Evolutionary conservation across 75 land plant species (phyloP).

Genomic region (Sequoiadendron giganteum): DNA sequence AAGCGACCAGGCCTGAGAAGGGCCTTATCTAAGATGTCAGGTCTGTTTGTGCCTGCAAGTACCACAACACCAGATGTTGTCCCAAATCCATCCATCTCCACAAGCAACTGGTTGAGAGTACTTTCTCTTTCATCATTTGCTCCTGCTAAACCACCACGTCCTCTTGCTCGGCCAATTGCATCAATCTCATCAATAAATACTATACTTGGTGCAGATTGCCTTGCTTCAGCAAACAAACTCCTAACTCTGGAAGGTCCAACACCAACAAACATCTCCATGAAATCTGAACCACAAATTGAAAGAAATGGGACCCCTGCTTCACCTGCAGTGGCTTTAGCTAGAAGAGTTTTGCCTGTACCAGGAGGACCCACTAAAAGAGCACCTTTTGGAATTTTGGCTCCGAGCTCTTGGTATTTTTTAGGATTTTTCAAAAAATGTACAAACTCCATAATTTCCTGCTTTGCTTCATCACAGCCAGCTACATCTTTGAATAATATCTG

Average conservation of each 20-base stretch:
- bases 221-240: conserved; percentile 77
- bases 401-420: conserved; percentile 80
- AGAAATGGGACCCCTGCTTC: conserved; percentile 89
- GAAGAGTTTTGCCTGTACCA: conserved; percentile 87
- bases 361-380: conserved; percentile 91
- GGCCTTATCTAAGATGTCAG: conserved; percentile 88
- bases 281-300: conserved; percentile 90
- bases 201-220: conserved; percentile 83
- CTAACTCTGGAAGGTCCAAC: conserved; percentile 91
- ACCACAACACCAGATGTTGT: conserved; percentile 92
- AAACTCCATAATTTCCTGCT: conserved; percentile 93
- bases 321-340: conserved; percentile 95
- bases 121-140: conserved; percentile 88
- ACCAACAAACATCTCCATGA: conserved; percentile 97
- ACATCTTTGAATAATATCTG: conserved; percentile 94
- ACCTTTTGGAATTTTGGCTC: conserved; percentile 93
- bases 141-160: conserved; percentile 74
- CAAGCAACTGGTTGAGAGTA: conserved; percentile 80
- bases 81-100: conserved; percentile 95
- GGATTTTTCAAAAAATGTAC: conserved; percentile 90
- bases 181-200: conserved; percentile 94
- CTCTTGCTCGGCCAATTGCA: conserved; percentile 91
- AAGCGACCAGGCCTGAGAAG: conserved; percentile 87
- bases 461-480: conserved; percentile 97
- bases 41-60: conserved; percentile 87